Percentiles rank a stretch among this genome's conserved stretches.
Evolutionary conservation across 2,329 filamentous ascomycete genomes (phyloP).

Genomic region (Trichoderma aggressivum): DNA sequence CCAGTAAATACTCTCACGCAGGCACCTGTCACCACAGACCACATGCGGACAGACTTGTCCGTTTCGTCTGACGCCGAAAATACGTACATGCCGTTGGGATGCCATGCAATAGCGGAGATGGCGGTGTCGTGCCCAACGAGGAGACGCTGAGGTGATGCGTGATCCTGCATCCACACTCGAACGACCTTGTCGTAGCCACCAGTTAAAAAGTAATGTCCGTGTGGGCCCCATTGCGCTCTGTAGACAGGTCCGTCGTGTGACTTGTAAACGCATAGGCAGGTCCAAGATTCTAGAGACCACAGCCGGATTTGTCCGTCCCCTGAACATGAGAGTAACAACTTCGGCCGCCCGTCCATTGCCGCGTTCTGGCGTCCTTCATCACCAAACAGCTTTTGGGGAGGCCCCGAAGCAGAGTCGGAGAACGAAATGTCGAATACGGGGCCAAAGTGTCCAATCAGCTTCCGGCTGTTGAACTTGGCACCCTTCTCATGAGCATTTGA

Average conservation of each 20-base stretch:
- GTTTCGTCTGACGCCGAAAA: constrained; percentile 85
- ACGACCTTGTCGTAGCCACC: constrained; percentile 87
- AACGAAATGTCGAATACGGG: constrained; percentile 89
- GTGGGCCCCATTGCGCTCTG: constrained; percentile 85
- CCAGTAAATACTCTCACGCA: constrained; percentile 90
- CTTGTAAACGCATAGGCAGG: constrained; percentile 91
- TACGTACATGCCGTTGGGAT: constrained; percentile 88
- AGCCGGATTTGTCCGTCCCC: constrained; percentile 84
- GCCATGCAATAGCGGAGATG: constrained; percentile 89
- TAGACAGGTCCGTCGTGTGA: constrained; percentile 88
- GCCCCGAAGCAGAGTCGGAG: constrained; percentile 63
- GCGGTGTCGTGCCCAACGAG: constrained; percentile 90
- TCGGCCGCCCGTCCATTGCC: constrained; percentile 54
- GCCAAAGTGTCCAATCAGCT: constrained; percentile 85
- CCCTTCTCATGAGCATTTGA: constrained; percentile 58
- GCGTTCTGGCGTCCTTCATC: constrained; percentile 43
- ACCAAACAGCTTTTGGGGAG: constrained; percentile 48
- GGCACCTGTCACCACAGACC: constrained; percentile 83
- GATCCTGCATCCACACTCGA: constrained; percentile 87
- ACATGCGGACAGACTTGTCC: constrained; percentile 94
- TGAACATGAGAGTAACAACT: constrained; percentile 81
- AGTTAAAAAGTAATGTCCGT: constrained; percentile 91
- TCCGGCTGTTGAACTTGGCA: constrained; percentile 58
- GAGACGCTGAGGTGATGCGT: constrained; percentile 82
- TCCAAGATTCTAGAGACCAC: constrained; percentile 90